Evolutionary conservation across 345 rosid genomes (phyloP).

Genomic region (Murraya paniculata): DNA sequence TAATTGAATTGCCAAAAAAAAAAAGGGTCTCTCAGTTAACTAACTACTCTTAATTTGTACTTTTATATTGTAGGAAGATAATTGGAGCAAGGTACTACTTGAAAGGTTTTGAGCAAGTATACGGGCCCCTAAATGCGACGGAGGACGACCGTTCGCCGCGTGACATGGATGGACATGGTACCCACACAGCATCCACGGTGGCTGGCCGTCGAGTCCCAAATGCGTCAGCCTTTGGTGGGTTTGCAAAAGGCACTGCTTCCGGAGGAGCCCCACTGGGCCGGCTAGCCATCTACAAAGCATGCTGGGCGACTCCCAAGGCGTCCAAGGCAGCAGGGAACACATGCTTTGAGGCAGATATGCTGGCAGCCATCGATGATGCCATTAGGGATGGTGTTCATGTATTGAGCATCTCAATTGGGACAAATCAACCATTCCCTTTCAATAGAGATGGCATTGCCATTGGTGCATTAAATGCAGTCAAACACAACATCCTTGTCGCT

Average conservation of each 20-base stretch:
- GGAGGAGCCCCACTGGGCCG: constrained; percentile 84
- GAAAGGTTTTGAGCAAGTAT: constrained; percentile 44
- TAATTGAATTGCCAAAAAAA: no score
- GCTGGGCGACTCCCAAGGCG: constrained; percentile 67
- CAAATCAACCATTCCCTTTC: constrained; percentile 6
- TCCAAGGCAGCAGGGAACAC: constrained; percentile 43
- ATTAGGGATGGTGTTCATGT: constrained; percentile 74
- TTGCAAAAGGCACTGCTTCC: constrained; percentile 59
- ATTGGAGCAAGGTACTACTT: constrained; percentile 80
- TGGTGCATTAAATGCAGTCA: constrained; percentile 64
- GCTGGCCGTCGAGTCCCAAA: constrained; percentile 47
- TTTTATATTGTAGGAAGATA: constrained; percentile 48
- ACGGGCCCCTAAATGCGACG: constrained; percentile 47
- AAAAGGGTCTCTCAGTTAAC: neutral
- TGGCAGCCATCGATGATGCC: constrained; percentile 83
- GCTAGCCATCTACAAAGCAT: constrained; percentile 73
- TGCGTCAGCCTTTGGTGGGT: constrained; percentile 58
- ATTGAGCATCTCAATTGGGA: constrained; percentile 68
- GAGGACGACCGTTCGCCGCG: constrained; percentile 66
- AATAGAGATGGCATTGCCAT: constrained; percentile 47
- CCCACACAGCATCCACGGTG: constrained; percentile 78
- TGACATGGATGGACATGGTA: constrained; percentile 81
- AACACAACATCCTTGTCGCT: constrained; percentile 56
- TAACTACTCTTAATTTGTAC: neutral
- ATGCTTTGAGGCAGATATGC: constrained; percentile 65